Evolutionary conservation across 306 rosid species (phyloP), one percentile per base, ranked within the genome.

Genomic region (Castanospermum australe): DNA sequence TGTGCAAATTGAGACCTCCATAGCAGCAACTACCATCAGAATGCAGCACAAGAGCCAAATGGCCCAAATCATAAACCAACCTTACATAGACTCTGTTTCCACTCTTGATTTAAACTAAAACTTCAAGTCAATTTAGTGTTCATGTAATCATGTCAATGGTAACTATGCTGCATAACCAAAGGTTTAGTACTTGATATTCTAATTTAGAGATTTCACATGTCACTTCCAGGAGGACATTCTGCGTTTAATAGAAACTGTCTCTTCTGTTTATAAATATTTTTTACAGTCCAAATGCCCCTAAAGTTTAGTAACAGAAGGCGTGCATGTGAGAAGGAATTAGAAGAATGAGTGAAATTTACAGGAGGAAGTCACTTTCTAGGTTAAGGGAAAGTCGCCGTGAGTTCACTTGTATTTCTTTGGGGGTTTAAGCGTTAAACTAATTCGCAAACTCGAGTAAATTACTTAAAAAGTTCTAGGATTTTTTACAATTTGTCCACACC

Each of bases 291-390:
- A 66, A 62, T 4, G 77, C 11, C 33, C 48, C 32, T 61, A 6
- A 56, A 78, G 4, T 59, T 41, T 11, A 35, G 57, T 10, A 65
- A 45, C 25, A 36, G 60, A 81, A 73, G 45, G 75, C 67, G 60
- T 33, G 67, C 77, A 44, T 78, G 83, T 83, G 83, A 61, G 28
- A 72, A 22, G 63, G 66, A 74, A 82, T 22, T 45, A 25, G 83
- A 67, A 71, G 73, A 57, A 71, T 39, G 80, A 75, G 78, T 77
- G 71, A 61, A 63, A 68, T 60, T 64, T 64, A 80, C 68, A 52
- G 8, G 50, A 73, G 63, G 41, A 38, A 71, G 28, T 24, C 78
- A 62, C 75, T 77, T 77, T 71, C 57, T 65, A 20, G 79, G 54
- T 59, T 45, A 51, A 75, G 42, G 77, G 51, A 75, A 82, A 84